Base-by-base conservation (phyloP, 106 monocot genomes). In the Gastrodia elata region DNA sequence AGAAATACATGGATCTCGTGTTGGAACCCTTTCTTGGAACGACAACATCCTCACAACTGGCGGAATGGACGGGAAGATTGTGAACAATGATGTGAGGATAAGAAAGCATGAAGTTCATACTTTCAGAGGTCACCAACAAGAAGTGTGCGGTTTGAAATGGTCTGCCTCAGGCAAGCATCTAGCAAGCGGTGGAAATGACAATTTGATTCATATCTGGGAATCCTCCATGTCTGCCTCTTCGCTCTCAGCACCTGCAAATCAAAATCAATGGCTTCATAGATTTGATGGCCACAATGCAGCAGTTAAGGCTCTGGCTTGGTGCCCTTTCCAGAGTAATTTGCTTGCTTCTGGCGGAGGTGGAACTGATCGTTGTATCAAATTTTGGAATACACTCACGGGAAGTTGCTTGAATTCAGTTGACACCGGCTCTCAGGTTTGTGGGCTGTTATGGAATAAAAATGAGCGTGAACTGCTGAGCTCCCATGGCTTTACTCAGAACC, bases 121-220 rank as follows among this genome's bases (percentile, higher is more conserved):
- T 5, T 88, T 83, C 68, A 41, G 78, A 25, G 85, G 85, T 2
- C 88, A 88, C 80, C 61, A 70, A 5, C 68, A 75, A 38, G 88
- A 88, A 75, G 85, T 88, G 10, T 88, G 88, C 41, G 85, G 88
- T 2, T 74, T 89, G 16, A 89, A 76, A 70, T 89, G 89, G 89
- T 85, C 89, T 3, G 78, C 77, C 7, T 83, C 83, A 2, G 83
- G 85, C 6, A 68, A 85, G 26, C 85, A 83, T 34, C 64, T 89
- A 14, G 89, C 85, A 0, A 85, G 85, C 39, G 83, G 89, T 2
- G 86, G 89, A 38, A 85, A 89, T 41, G 85, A 89, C 65, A 83
- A 85, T 41, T 76, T 89, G 13, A 64, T 89, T 5, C 83, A 89
- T 73, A 83, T 89, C 15, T 89, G 89, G 86, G 85, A 83, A 70